Conservation (phyloP, 1,284 basidiomycete genomes). For the Leccinum pachyderme region DNA sequence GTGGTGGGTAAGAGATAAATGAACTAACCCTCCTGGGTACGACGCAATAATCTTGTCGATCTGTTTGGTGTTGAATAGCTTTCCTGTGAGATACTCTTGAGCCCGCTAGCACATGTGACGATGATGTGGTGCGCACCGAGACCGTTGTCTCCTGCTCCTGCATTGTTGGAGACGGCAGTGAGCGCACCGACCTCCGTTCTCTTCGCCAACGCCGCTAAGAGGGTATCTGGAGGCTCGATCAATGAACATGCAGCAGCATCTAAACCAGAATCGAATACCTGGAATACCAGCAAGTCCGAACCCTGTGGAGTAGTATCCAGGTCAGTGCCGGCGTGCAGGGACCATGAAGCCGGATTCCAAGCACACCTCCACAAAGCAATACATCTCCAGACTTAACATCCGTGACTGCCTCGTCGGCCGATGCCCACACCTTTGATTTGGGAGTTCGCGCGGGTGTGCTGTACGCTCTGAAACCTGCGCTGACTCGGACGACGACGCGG, state of each 20-base stretch:
- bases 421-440: constrained; percentile 77
- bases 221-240: constrained; percentile 56
- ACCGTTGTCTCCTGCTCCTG: constrained; percentile 75
- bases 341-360: neutral
- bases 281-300: constrained; percentile 80
- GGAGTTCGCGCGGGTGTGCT: constrained; percentile 24
- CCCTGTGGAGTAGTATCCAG: constrained; percentile 43
- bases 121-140: constrained; percentile 55
- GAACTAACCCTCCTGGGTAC: constrained; percentile 77
- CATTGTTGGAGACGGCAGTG: constrained; percentile 90
- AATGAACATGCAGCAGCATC: neutral
- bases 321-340: constrained; percentile 3
- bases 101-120: neutral
- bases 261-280: constrained; percentile 38
- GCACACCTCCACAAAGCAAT: constrained; percentile 78
- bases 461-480: constrained; percentile 19
- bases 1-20: neutral
- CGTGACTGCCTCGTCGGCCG: constrained; percentile 77
- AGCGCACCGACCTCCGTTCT: constrained; percentile 72
- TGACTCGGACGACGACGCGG: constrained; percentile 6
- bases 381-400: constrained; percentile 79
- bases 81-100: constrained; percentile 47
- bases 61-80: constrained; percentile 74
- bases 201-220: constrained; percentile 77
- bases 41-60: constrained; percentile 85